Base-by-base conservation (phyloP, 75 land plant genomes). In the Ceratopteris richardii region DNA sequence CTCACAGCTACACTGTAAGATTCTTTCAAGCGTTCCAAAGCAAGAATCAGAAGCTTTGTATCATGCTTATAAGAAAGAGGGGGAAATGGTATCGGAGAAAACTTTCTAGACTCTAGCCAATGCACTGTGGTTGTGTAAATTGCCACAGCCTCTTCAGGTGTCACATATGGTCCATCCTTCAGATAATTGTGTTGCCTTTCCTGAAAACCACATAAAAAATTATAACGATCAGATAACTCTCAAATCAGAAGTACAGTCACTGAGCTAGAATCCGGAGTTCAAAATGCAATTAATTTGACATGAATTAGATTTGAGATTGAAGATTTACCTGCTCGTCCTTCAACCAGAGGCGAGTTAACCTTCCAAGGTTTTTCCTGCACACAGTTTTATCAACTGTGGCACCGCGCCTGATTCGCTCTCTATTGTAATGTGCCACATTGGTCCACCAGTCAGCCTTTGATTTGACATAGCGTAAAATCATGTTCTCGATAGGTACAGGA, bases 401-500 rank as follows among this genome's bases (percentile, higher is more conserved):
- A 66, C 98, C 98, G 27, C 98, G 80, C 37, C 96, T 79, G 43
- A 94, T 94, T 72, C 98, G 96, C 61, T 94, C 98, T 25, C 98
- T 80, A 63, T 94, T 94, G 29, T 94, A 94, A 55, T 90, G 98
- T 55, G 98, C 96, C 76, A 94, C 98, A 79, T 94, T 94, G 19
- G 98, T 94, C 98, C 98, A 94, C 98, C 98, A 94, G 66, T 94
- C 98, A 16, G 98, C 96, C 62, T 94, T 94, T 40, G 98, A 85
- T 66, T 94, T 94, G 36, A 90, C 98, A 75, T 89, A 94, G 7
- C 96, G 96, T 62, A 94, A 80, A 61, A 94, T 94, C 98, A 94
- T 94, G 62, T 94, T 94, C 77, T 94, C 98, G 63, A 94, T 86
- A 9, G 98, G 98, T 19, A 94, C 98, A 23, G 98, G 98, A 52